Evolutionary conservation across 768 basidiomycete species (phyloP).

Genomic region (Hemileccinum impolitum): DNA sequence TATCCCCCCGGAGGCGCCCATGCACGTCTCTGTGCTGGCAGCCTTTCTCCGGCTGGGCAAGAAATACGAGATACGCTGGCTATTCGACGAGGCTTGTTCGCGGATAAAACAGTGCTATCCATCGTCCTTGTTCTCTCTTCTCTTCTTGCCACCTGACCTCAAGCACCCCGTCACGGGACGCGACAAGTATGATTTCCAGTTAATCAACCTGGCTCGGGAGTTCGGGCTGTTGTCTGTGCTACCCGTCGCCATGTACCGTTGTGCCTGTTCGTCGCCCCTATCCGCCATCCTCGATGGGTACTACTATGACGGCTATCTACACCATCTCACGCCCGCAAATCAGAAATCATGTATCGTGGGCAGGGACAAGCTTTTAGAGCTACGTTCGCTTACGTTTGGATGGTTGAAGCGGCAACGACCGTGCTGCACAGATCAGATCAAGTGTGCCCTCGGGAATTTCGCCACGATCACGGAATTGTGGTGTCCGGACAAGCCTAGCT

Average conservation of each 20-base stretch:
- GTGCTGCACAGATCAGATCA: conserved; percentile 19
- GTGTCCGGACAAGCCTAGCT: conserved; percentile 16
- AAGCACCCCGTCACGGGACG: conserved; percentile 19
- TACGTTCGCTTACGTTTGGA: conserved; percentile 17
- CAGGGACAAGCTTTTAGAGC: conserved; percentile 21
- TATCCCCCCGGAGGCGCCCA: conserved; percentile 13
- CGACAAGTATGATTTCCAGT: conserved; percentile 24
- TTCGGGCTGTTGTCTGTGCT: conserved; percentile 22
- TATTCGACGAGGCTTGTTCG: conserved; percentile 21
- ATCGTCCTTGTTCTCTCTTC: conserved; percentile 22
- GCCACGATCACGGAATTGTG: conserved; percentile 22
- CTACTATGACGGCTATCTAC: conserved; percentile 13
- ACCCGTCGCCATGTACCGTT: conserved; percentile 24
- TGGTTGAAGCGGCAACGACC: conserved; percentile 16
- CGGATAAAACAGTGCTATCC: conserved; percentile 24
- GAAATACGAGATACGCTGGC: conserved; percentile 23
- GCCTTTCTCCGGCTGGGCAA: conserved; percentile 24
- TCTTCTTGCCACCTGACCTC: conserved; percentile 21
- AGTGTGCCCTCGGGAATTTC: conserved; percentile 20
- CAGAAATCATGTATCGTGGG: conserved; percentile 25
- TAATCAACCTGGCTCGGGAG: conserved; percentile 24
- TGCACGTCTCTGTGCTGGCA: conserved; percentile 20
- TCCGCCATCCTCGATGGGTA: conserved; percentile 24
- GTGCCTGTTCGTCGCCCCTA: conserved; percentile 17
- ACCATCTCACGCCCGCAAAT: conserved; percentile 19